Evolutionary conservation across 805 yeast species (phyloP).

Genomic region (Candida endomychidarum): DNA sequence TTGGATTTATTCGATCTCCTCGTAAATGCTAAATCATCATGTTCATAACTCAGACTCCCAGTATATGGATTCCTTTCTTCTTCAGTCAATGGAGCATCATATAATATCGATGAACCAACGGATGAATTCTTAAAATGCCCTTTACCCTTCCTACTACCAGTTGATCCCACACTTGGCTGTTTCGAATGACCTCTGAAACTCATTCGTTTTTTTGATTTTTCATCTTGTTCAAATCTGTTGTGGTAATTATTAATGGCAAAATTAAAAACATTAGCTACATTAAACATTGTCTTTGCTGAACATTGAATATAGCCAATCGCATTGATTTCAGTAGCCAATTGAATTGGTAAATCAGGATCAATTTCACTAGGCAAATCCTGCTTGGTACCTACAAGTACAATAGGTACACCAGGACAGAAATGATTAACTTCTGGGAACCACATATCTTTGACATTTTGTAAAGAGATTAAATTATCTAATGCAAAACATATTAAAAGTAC

Average conservation of each 20-base stretch:
- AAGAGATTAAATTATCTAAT: slow-evolving; percentile 57
- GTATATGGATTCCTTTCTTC: slow-evolving; percentile 40
- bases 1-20: slow-evolving; percentile 30
- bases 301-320: slow-evolving; percentile 77
- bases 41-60: slow-evolving; percentile 21
- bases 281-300: slow-evolving; percentile 69
- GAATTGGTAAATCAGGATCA: slow-evolving; percentile 50
- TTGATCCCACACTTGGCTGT: slow-evolving; percentile 25
- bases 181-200: slow-evolving; percentile 32
- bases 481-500: slow-evolving; percentile 75
- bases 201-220: slow-evolving; percentile 34
- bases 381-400: slow-evolving; percentile 80
- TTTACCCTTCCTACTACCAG: slow-evolving; percentile 21
- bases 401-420: slow-evolving; percentile 79
- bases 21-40: slow-evolving; percentile 44
- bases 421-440: slow-evolving; percentile 89
- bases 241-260: slow-evolving; percentile 51
- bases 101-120: slow-evolving; percentile 34
- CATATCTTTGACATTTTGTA: slow-evolving; percentile 70
- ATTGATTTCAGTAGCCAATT: slow-evolving; percentile 57
- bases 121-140: slow-evolving; percentile 41
- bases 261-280: slow-evolving; percentile 68
- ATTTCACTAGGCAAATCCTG: slow-evolving; percentile 50
- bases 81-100: slow-evolving; percentile 43
- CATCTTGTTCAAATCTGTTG: slow-evolving; percentile 39